Evolutionary conservation across 768 basidiomycete genomes (phyloP).

Genomic region (Suillus discolor): DNA sequence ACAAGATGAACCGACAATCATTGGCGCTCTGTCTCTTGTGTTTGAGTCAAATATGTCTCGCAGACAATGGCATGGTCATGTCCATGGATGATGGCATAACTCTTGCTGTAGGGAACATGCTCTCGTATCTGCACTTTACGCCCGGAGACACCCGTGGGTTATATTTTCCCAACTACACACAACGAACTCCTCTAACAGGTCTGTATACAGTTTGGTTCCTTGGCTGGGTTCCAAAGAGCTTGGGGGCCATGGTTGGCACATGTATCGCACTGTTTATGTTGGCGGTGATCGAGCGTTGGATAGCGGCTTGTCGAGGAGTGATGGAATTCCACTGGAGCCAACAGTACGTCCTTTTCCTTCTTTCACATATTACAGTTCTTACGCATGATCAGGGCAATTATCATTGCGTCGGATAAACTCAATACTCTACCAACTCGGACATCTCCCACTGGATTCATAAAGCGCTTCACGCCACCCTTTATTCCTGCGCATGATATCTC

Average conservation of each 20-base stretch:
- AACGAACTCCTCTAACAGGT: constrained; percentile 5
- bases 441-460: constrained; percentile 9
- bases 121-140: constrained; percentile 64
- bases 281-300: constrained; percentile 72
- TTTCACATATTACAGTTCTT: not conserved
- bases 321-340: constrained; percentile 60
- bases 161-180: constrained; percentile 26
- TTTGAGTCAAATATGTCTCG: constrained; percentile 10
- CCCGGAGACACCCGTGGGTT: constrained; percentile 52
- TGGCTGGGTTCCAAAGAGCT: constrained; percentile 71
- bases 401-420: constrained; percentile 29
- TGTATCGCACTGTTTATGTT: constrained; percentile 81
- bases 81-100: constrained; percentile 53
- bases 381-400: constrained; percentile 31
- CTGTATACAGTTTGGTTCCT: constrained; percentile 47
- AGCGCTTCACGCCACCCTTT: constrained; percentile 55
- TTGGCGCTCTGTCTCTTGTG: constrained; percentile 16
- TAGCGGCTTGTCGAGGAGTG: constrained; percentile 58
- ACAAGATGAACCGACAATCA: constrained; percentile 15
- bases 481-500: constrained; percentile 60
- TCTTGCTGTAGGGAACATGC: constrained; percentile 52
- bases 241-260: constrained; percentile 70
- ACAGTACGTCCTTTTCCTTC: constrained; percentile 39
- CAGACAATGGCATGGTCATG: constrained; percentile 60
- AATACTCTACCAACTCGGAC: constrained; percentile 18